A percentile compares a stretch with the other conserved stretches of the same genome.
phyloP scores from a whole-genome alignment of 352 stramenopile species.

The Pythium folliculosum region DNA sequence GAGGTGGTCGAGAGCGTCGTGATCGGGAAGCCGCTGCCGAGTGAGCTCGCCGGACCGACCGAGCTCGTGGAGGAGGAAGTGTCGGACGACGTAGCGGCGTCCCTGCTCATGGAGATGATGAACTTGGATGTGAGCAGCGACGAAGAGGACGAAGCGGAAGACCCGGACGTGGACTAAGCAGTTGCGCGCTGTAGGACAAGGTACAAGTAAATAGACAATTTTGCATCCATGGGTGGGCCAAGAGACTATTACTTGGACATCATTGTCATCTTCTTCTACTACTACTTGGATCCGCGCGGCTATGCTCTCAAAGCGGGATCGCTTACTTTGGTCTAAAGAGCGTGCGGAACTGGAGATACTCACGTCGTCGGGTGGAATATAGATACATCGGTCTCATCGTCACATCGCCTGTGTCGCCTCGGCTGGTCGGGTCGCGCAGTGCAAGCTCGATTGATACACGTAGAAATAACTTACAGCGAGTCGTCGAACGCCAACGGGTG shows the following conservation, averaged over 20 bases:
- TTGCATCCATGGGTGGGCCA: neutral
- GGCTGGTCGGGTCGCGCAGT: neutral
- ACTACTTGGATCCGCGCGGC: neutral
- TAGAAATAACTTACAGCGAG: conserved; percentile 38
- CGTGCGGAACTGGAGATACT: conserved; percentile 8
- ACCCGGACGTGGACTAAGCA: conserved; percentile 28
- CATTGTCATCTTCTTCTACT: conserved; percentile 16
- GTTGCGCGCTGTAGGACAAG: neutral
- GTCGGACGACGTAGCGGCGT: conserved; percentile 61
- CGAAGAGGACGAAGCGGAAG: conserved; percentile 49
- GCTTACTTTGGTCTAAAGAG: conserved; percentile 9
- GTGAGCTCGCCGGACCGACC: conserved; percentile 23
- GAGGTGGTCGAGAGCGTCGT: conserved; percentile 25
- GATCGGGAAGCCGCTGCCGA: conserved; percentile 41
- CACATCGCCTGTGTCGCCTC: conserved; percentile 15
- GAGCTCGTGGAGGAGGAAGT: conserved; percentile 66
- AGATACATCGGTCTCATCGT: conserved; percentile 25
- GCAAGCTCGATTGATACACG: conserved; percentile 17
- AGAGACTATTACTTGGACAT: conserved; percentile 17
- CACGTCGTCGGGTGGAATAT: conserved; percentile 21
- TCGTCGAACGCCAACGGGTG: conserved; percentile 58
- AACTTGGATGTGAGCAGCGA: conserved; percentile 84
- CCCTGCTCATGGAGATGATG: conserved; percentile 67
- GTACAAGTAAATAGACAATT: conserved; percentile 8
- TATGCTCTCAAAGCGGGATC: neutral